phyloP scores from a whole-genome alignment of 139 green algal species.

The Micractinium sp. region DNA sequence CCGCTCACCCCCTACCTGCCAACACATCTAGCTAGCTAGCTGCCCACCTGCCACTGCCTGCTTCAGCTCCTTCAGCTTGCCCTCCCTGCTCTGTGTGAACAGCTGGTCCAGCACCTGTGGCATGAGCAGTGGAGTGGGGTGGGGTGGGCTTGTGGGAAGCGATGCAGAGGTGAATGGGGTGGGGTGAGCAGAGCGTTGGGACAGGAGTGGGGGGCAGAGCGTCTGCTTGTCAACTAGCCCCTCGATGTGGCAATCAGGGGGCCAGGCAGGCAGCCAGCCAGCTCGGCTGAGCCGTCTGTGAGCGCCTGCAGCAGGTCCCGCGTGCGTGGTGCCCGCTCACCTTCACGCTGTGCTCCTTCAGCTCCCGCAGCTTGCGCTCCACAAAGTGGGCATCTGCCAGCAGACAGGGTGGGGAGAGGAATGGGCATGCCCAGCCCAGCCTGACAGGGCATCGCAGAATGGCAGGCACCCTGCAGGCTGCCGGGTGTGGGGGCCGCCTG shows the following conservation, averaged over 20 bases:
- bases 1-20: too few relatives aligned
- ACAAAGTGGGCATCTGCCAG: neutral
- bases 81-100: neutral
- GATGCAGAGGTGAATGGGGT: neutral
- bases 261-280: neutral
- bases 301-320: neutral
- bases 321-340: neutral
- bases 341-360: constrained; percentile 4
- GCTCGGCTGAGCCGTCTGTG: neutral
- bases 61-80: neutral
- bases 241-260: too few relatives aligned
- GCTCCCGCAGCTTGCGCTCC: neutral
- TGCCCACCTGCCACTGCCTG: too few relatives aligned
- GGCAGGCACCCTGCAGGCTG: too few relatives aligned
- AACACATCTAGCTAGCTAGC: too few relatives aligned
- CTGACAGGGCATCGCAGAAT: too few relatives aligned
- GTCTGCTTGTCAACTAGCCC: too few relatives aligned
- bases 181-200: neutral
- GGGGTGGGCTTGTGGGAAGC: too few relatives aligned
- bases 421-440: too few relatives aligned
- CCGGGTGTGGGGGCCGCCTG: too few relatives aligned
- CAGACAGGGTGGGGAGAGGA: neutral
- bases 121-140: neutral
- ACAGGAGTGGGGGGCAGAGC: too few relatives aligned
- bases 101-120: neutral